These are phyloP conservation scores for Camptophora hylomeconis DNA, from an alignment of 2,329 filamentous ascomycete species.

Conservation along the genomic window DNA sequence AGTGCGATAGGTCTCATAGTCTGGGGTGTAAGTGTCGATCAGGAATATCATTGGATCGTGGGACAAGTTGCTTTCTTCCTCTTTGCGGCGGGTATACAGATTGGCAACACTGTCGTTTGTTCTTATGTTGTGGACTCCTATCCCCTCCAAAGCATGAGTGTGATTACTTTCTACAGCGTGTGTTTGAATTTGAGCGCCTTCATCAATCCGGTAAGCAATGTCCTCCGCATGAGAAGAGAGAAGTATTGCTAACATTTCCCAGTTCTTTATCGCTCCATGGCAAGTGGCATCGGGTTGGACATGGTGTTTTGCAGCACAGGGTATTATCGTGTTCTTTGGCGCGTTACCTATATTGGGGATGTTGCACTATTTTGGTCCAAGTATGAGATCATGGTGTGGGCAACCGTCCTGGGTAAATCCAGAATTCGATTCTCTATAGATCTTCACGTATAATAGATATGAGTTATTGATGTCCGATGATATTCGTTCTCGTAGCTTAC, in stretches of 20 bases:
- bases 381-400: slow-evolving; percentile 24
- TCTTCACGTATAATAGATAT: no score
- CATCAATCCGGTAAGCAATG: slow-evolving; percentile 25
- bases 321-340: slow-evolving; percentile 31
- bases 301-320: slow-evolving; percentile 39
- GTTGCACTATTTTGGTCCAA: slow-evolving; percentile 29
- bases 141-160: slow-evolving; percentile 40
- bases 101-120: slow-evolving; percentile 41
- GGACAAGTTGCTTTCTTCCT: slow-evolving; percentile 44
- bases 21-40: slow-evolving; percentile 44
- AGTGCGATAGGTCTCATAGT: slow-evolving; percentile 38
- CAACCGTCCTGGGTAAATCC: slow-evolving; percentile 35
- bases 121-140: slow-evolving; percentile 45
- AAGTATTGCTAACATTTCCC: not conserved
- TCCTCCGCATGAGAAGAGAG: not conserved
- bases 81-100: slow-evolving; percentile 42
- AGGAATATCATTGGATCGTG: slow-evolving; percentile 42
- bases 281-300: slow-evolving; percentile 33
- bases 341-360: slow-evolving; percentile 25
- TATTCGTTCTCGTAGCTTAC: no score
- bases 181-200: slow-evolving; percentile 40
- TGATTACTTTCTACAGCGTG: slow-evolving; percentile 42
- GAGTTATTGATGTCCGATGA: no score
- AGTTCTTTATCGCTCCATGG: slow-evolving; percentile 41
- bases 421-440: no score